Percentiles rank a stretch among this genome's conserved stretches.
Conservation (phyloP, 345 rosid species). For the Euclidium syriacum region DNA sequence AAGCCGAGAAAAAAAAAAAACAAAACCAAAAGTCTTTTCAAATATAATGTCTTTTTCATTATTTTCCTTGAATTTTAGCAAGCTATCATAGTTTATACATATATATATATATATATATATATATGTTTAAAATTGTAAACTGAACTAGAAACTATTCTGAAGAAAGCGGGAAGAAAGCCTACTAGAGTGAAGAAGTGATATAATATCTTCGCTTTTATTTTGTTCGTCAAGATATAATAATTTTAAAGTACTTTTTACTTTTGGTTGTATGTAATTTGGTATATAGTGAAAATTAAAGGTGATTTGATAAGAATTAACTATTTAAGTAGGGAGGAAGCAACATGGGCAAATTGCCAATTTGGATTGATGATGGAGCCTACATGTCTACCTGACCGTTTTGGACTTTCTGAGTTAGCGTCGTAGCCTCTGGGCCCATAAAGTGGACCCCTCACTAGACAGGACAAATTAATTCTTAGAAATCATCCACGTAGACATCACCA, state of each 20-base stretch:
- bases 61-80: not conserved
- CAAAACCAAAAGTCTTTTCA: conserved; percentile 22
- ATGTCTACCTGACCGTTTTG: conserved; percentile 27
- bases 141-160: not conserved
- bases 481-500: conserved; percentile 2
- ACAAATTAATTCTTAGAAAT: not conserved
- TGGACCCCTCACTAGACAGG: conserved; percentile 15
- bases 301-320: conserved; percentile 7
- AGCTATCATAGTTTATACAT: not conserved
- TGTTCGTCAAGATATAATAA: not conserved
- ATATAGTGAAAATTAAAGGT: conserved; percentile 5
- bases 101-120: no score
- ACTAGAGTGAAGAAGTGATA: not conserved
- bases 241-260: not conserved
- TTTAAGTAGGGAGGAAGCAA: conserved; percentile 15
- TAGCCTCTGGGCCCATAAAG: conserved; percentile 15
- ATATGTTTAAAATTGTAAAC: no score
- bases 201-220: not conserved
- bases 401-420: conserved; percentile 29
- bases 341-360: conserved; percentile 34
- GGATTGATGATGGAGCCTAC: conserved; percentile 18
- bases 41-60: not conserved
- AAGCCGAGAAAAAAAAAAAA: not conserved
- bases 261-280: not conserved
- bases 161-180: not conserved